Evolutionary conservation across 2,329 filamentous ascomycete genomes (phyloP), one percentile per base, ranked within the genome.

Genomic region (Fusarium sp.): DNA sequence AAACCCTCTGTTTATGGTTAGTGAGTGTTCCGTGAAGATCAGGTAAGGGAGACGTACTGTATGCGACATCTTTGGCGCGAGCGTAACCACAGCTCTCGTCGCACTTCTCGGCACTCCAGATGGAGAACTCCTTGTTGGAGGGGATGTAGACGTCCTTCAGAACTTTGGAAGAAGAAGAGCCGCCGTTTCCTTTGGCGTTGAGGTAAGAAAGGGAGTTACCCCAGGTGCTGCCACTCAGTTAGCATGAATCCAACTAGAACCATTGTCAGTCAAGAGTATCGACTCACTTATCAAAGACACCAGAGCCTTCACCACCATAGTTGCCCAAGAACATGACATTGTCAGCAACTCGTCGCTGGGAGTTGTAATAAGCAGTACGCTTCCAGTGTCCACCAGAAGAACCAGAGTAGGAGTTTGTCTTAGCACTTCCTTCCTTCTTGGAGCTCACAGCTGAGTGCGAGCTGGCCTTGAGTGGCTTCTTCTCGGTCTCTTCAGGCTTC

Each of bases 1-100:
- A 93, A 95, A 65, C 92, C 92, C 80, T 93, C 88, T 91, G 70
- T 46, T 42, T 3, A 20, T 20, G 22, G 47, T 68, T 58, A 73
- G 66, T 20, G 24, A 20, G 14, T 49, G 29, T 16, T 15, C 20
- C 44, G 12, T 25, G 8, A 8, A 12, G 15, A 8, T 4, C n/a
- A 34, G 14, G 6, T 10, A 29, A 12, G 14, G 29, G 30, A 40
- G 6, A 75, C 79, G 42, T 78, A 83, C 82, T 83, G 78, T 86
- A 85, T 15, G 83, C 83, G 22, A 85, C 77, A 8, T 83, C 77
- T 6, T 76, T 75, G 38, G 79, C 80, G 43, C 83, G 83, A n/a
- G 78, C 74, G 77, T 80, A 83, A 40, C 85, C 84, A 71, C 84
- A 86, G 63, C 76, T 76, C 25, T 56, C 75, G 27, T 81, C 78